Evolutionary conservation across 306 rosid species (phyloP).

Genomic region (Trichosanthes truncata): DNA sequence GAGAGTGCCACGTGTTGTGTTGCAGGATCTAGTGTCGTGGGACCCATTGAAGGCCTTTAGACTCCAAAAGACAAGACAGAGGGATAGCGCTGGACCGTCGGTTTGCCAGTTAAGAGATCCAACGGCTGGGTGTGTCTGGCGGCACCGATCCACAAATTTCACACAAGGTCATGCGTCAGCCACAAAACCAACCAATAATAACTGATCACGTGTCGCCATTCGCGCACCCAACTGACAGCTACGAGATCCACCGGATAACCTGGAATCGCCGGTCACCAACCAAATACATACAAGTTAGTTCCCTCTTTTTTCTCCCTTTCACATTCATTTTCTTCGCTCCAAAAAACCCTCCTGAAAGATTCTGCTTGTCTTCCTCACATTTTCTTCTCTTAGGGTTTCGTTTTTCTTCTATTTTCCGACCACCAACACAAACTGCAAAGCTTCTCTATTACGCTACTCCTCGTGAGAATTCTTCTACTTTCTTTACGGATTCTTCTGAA

Average conservation of each 20-base stretch:
- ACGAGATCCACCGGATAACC: constrained; percentile 25
- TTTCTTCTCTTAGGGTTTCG: constrained; percentile 10
- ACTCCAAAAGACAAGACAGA: constrained; percentile 8
- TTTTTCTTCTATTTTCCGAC: not conserved
- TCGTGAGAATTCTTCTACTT: not conserved
- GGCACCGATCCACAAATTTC: constrained; percentile 14
- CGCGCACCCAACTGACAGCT: constrained; percentile 21
- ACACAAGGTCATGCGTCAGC: constrained; percentile 15
- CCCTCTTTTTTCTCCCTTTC: constrained; percentile 14
- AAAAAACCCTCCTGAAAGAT: constrained; percentile 4
- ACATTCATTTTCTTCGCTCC: constrained; percentile 13
- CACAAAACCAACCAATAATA: constrained; percentile 9
- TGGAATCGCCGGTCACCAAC: constrained; percentile 37
- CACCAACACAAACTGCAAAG: not conserved
- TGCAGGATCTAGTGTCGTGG: not conserved
- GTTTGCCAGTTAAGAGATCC: constrained; percentile 16
- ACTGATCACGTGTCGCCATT: constrained; percentile 26
- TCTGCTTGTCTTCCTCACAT: constrained; percentile 10
- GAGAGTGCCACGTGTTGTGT: not conserved
- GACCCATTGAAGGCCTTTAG: constrained; percentile 4
- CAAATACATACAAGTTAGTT: constrained; percentile 15
- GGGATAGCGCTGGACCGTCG: constrained; percentile 14
- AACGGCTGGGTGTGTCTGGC: constrained; percentile 32
- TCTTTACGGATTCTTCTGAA: not conserved
- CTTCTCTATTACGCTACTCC: not conserved